Percentiles rank a stretch among this genome's conserved stretches.
Conservation (phyloP, 2,329 filamentous ascomycete genomes). For the Fusarium sp. region DNA sequence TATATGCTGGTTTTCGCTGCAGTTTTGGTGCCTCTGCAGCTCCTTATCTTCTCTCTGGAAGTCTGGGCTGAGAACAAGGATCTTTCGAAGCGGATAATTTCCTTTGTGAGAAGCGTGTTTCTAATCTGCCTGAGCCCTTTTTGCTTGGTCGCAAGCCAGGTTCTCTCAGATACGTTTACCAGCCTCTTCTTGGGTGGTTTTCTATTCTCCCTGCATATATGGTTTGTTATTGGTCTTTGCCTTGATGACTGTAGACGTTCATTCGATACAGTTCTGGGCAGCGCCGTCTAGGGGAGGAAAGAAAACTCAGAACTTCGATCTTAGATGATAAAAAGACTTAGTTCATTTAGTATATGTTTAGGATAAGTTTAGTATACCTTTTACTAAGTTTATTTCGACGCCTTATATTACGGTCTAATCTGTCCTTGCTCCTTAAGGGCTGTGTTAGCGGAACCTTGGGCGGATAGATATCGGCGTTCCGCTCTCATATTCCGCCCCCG, state of each 20-base stretch:
- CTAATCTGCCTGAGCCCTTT: neutral
- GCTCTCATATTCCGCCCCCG: conserved; percentile 17
- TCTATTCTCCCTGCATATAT: neutral
- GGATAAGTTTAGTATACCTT: too few species aligned
- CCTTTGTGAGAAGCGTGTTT: accelerated
- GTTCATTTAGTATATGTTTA: too few species aligned
- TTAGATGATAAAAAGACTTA: too few species aligned
- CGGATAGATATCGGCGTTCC: neutral
- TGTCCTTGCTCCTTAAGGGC: too few species aligned
- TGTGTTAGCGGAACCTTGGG: neutral
- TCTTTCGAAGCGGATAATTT: neutral
- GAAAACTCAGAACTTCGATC: too few species aligned
- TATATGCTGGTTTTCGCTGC: neutral
- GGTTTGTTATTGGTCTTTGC: neutral
- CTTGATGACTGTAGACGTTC: neutral
- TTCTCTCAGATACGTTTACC: accelerated
- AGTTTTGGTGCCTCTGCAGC: accelerated
- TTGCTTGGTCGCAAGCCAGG: accelerated
- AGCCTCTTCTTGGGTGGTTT: accelerated
- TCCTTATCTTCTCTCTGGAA: neutral
- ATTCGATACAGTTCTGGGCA: neutral
- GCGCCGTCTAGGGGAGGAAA: neutral
- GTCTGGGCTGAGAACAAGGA: neutral
- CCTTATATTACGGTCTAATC: too few species aligned
- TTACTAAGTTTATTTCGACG: too few species aligned